Base-by-base conservation (phyloP, 495 filamentous ascomycete genomes). In the Gamarada debralockiae region DNA sequence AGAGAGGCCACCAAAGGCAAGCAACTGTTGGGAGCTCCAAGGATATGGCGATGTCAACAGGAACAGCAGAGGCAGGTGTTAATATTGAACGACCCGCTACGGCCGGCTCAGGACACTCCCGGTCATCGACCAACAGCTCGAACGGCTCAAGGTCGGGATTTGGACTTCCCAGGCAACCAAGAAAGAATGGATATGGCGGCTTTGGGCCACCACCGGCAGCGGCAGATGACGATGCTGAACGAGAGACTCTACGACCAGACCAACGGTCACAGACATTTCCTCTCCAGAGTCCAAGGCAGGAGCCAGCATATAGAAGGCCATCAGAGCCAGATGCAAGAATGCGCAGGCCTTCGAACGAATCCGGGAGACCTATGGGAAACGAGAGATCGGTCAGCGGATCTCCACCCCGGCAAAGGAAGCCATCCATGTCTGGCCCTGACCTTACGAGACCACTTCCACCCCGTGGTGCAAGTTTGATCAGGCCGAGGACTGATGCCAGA, bases 201-300 rank as follows among this genome's bases (percentile, higher is more conserved):
- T 75, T 76, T 53, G 74, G 72, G 1, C 64, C 68, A 20, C 70
- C 72, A 1, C 55, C 55, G 38, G 54, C 51, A 2, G 54, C 56
- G 39, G 53, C 51, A 1, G 53, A 62, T 15, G 65, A 68, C 17
- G 65, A 67, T 14, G 58, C 63, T 39, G 61, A 63, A 22, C 68
- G 63, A 6, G 67, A 69, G 48, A 61, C 60, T 5, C 14, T 33
- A 24, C 37, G 37, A 8, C 59, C 71, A 14, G 69, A 70, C 10
- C 73, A 62, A 53, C 71, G 82, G 14, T 74, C 80, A 20, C 77
- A 77, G 33, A 84, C 79, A 0, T 81, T 82, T 51, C 81, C 82
- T 2, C 59, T 67, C 33, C 64, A 64, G 23, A 70, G 58, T 57
- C 65, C 70, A 3, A 48, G 42, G 7, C 57, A 62, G 15, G 72